Conservation (phyloP, 192 early-diverging fungal species). For the Dissophora ornata region DNA sequence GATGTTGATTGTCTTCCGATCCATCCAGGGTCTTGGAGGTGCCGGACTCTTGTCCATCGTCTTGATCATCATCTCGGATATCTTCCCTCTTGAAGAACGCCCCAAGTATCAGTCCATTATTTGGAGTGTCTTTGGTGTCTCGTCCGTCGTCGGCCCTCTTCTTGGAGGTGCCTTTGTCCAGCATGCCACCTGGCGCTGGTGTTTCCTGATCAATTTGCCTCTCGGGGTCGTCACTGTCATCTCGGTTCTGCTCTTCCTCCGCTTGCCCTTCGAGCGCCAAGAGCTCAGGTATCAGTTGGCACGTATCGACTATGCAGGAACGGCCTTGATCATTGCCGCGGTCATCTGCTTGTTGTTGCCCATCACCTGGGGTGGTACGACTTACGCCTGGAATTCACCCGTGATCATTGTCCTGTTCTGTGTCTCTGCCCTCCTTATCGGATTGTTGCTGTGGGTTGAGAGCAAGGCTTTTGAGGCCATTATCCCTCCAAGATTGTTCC, state of each 20-base stretch:
- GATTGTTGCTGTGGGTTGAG: constrained; percentile 68
- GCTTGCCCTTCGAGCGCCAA: constrained; percentile 67
- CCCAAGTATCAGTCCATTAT: constrained; percentile 87
- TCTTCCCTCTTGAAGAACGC: constrained; percentile 81
- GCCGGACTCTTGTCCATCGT: constrained; percentile 79
- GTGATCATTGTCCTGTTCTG: constrained; percentile 67
- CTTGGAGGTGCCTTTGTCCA: constrained; percentile 89
- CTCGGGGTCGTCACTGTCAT: constrained; percentile 73
- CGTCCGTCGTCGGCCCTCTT: constrained; percentile 83
- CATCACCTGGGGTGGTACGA: constrained; percentile 75
- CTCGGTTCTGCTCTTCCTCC: constrained; percentile 67
- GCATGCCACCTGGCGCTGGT: constrained; percentile 70
- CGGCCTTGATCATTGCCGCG: constrained; percentile 55
- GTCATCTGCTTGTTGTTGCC: constrained; percentile 74
- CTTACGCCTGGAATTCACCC: constrained; percentile 75
- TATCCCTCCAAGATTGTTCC: constrained; percentile 71
- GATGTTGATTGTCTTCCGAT: constrained; percentile 76
- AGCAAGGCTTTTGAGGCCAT: constrained; percentile 80
- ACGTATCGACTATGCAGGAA: constrained; percentile 76
- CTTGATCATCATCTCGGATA: constrained; percentile 88
- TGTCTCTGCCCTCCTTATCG: constrained; percentile 58
- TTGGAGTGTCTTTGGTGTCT: constrained; percentile 80
- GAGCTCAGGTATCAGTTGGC: constrained; percentile 66
- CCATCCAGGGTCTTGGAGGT: constrained; percentile 86
- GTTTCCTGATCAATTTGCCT: constrained; percentile 89